Base-by-base conservation (phyloP, 345 rosid species). In the Erysimum cheiranthoides region DNA sequence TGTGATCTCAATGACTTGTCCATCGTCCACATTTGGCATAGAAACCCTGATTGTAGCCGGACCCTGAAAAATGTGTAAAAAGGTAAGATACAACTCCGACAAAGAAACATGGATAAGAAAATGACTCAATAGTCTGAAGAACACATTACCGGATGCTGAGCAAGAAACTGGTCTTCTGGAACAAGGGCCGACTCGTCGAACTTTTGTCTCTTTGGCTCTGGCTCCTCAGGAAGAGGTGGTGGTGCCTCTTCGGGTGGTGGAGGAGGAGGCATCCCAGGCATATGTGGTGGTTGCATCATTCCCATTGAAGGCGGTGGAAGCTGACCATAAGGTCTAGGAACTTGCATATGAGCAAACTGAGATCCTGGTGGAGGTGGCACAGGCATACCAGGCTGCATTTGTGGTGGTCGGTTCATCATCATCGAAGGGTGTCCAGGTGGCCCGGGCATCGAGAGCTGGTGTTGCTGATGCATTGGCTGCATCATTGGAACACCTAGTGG, bases 141-240 rank as follows among this genome's bases (percentile, higher is more conserved):
- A 61, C 59, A 47, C 45, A 61, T 46, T 82, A 92, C 97, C 47
- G 78, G 93, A 79, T 87, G 86, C 66, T 86, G 92, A 67, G 93
- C 85, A 78, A 89, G 84, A 78, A 86, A 92, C 75, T 89, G 93
- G 36, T 86, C 96, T 76, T 92, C 97, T 4, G 90, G 90, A 74
- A 86, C 74, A 75, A 93, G 93, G 70, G 73, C 73, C 11, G 89
- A 78, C 80, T 93, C 98, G 68, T 91, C 96, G 32, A 87, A 86
- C 84, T 83, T 91, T 73, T 86, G 97, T 82, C 91, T 88, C 84
- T 91, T 93, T 51, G 93, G 90, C 77, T 91, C 97, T 4, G 97
- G 96, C 80, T 93, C 98, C 53, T 91, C 96, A 2, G 98, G 98
- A 80, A 91, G 98, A 8, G 98, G 98, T 36, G 98, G 98, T 50